phyloP scores from a whole-genome alignment of 164 flowering plant species.

The Santalum album region DNA sequence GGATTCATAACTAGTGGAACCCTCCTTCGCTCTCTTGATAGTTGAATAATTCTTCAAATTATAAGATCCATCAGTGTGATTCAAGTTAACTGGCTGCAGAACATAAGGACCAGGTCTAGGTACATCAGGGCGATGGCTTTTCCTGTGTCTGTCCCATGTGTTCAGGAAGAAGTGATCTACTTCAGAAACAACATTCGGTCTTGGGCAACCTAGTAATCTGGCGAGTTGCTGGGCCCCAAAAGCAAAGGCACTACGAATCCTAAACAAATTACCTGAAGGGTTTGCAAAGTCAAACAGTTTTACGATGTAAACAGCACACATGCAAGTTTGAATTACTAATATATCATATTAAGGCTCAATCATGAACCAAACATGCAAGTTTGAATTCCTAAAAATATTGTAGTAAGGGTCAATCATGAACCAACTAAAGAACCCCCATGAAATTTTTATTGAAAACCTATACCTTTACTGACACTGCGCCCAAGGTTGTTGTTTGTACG shows the following conservation, averaged over 20 bases:
- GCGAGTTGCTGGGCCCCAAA: conserved; percentile 86
- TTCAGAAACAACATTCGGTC: conserved; percentile 54
- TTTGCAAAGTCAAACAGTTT: too few species aligned
- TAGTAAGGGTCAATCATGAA: too few species aligned
- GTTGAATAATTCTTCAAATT: neutral
- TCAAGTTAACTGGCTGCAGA: conserved; percentile 23
- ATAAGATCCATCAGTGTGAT: conserved; percentile 11
- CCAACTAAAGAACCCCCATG: too few species aligned
- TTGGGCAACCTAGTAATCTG: conserved; percentile 72
- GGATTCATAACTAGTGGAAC: conserved; percentile 21
- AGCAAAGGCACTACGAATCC: conserved; percentile 96
- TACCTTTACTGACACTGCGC: conserved; percentile 98
- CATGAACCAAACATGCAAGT: too few species aligned
- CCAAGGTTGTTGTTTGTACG: conserved; percentile 94
- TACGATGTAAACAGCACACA: too few species aligned
- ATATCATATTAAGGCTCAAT: too few species aligned
- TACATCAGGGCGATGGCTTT: conserved; percentile 88
- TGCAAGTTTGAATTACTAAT: too few species aligned
- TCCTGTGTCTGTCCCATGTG: conserved; percentile 93
- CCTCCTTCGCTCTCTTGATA: conserved; percentile 20
- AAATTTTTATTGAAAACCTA: too few species aligned
- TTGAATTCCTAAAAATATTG: too few species aligned
- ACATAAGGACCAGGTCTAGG: conserved; percentile 25
- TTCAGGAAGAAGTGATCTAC: conserved; percentile 82
- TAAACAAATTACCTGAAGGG: conserved; percentile 74